phyloP scores from a whole-genome alignment of 805 yeast genomes.

The Saccharomycopsis sp. region DNA sequence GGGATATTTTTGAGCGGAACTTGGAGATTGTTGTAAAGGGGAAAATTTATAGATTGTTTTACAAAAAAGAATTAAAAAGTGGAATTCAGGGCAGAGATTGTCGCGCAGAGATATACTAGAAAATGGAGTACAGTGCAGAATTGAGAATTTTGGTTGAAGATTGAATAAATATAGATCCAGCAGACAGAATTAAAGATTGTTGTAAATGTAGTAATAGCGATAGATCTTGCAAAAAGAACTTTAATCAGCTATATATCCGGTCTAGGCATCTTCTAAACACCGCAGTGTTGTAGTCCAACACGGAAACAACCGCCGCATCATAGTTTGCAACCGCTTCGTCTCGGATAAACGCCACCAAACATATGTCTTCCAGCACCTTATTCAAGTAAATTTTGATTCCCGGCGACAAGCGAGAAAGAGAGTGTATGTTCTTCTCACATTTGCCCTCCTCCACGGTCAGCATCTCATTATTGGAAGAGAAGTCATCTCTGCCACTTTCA shows the following conservation, averaged over 20 bases:
- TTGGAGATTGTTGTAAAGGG: no score
- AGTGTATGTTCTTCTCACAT: slow-evolving; percentile 40
- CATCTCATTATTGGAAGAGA: slow-evolving; percentile 11
- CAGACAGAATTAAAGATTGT: no score
- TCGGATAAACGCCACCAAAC: slow-evolving; percentile 80
- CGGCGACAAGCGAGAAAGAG: slow-evolving; percentile 70
- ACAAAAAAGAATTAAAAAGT: no score
- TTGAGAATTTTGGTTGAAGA: no score
- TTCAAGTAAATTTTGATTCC: slow-evolving; percentile 80
- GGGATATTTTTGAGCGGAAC: no score
- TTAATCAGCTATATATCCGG: slow-evolving; percentile 35
- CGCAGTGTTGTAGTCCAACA: slow-evolving; percentile 85
- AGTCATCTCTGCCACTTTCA: slow-evolving; percentile 12
- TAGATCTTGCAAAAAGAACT: neutral
- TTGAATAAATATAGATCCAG: no score
- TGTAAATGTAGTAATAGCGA: no score
- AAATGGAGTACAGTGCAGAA: no score
- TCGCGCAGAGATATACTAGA: no score
- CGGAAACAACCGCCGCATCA: slow-evolving; percentile 44
- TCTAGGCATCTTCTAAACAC: slow-evolving; percentile 71
- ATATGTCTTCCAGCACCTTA: slow-evolving; percentile 89
- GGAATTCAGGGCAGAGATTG: no score
- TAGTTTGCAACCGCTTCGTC: slow-evolving; percentile 42
- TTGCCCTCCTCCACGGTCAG: slow-evolving; percentile 14
- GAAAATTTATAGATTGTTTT: no score